phyloP scores from a whole-genome alignment of 169 alveolate genomes.

The Plasmodium yoelii region DNA sequence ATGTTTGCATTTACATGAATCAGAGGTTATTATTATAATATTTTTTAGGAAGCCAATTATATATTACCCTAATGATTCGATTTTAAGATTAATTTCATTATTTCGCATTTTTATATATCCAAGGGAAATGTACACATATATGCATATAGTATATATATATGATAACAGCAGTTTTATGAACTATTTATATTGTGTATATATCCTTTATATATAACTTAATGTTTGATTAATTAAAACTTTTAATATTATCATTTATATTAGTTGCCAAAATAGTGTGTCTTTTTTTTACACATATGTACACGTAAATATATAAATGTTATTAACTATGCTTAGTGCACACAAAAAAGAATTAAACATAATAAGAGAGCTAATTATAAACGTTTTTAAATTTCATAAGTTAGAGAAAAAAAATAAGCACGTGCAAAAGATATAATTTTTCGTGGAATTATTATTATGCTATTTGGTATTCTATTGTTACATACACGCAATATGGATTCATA shows the following conservation, averaged over 20 bases:
- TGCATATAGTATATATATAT: background rate
- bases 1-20: background rate
- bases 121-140: background rate
- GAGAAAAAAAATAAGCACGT: no score
- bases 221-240: background rate
- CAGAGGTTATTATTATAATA: no score
- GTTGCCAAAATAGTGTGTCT: background rate
- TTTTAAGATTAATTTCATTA: constrained; percentile 15
- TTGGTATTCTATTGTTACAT: no score
- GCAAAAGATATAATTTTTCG: no score
- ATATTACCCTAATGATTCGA: constrained; percentile 53
- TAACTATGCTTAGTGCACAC: no score
- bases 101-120: constrained; percentile 29
- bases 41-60: background rate
- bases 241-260: background rate
- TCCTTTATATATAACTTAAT: no score
- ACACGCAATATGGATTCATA: no score
- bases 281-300: background rate
- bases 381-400: no score
- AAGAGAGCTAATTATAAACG: no score
- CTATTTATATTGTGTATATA: no score
- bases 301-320: background rate
- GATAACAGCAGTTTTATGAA: background rate
- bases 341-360: no score
- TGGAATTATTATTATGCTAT: no score